Base-by-base conservation (phyloP, 2,329 filamentous ascomycete species). In the Exophiala spinifera region DNA sequence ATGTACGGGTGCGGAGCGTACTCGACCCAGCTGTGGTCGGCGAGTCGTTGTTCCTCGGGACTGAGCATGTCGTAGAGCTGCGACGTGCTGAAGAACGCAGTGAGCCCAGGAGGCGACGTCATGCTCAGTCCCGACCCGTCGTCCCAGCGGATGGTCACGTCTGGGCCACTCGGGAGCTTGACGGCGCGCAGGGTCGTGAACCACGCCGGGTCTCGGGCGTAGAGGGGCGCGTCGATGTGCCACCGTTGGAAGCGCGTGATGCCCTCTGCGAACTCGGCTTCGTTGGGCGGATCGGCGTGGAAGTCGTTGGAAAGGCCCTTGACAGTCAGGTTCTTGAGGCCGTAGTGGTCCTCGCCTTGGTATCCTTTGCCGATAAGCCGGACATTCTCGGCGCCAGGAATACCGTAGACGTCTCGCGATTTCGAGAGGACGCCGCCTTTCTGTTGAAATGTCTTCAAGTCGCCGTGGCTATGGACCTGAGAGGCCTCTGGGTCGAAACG, bases 161-260 rank as follows among this genome's bases (percentile, higher is more conserved):
- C 63, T 0, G 68, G 69, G 4, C 64, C 61, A 6, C 64, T 67
- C 2, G 75, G 74, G 10, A 69, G 65, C 54, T 69, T 73, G 49
- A 75, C 49, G 37, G 68, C 70, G 4, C 72, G 70, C 3, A 76
- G 65, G 1, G 72, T 73, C 4, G 72, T 76, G 59, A 75, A 75
- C 67, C 69, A 72, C 1, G 73, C 69, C 0, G 73, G 73, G 23
- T 76, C 69, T 4, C 69, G 66, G 2, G 60, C 69, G 53, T 75
- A 75, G 1, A 76, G 65, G 1, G 74, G 72, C 4, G 72, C 75
- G 53, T 78, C 74, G 14, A 77, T 73, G 54, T 77, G 75, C 75
- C 75, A 77, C 25, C 72, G 64, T 42, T 77, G 74, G 50, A 77
- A 77, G 5, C 74, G 71, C 1, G 72, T 75, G 40, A 74, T 67